phyloP scores from a whole-genome alignment of 768 basidiomycete species.

The Dacryopinax primogenitus region DNA sequence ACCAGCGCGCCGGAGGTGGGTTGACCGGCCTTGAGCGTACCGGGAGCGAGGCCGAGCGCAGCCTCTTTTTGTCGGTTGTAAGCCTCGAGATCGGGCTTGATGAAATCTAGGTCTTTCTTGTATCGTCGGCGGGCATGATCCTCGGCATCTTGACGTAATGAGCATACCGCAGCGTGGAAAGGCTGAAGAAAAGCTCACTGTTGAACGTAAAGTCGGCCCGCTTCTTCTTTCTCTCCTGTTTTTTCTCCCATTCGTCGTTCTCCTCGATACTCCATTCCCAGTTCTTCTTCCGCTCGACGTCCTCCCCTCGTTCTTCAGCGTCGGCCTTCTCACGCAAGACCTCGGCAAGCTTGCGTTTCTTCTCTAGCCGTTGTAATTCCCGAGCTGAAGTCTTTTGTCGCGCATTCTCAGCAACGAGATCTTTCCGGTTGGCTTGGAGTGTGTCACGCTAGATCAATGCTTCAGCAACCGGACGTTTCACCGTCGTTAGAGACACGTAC shows the following conservation, averaged over 20 bases:
- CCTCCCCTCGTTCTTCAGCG: slow-evolving; percentile 30
- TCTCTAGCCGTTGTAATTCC: slow-evolving; percentile 72
- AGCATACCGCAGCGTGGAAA: neutral
- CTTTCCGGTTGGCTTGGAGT: slow-evolving; percentile 68
- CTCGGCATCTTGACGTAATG: slow-evolving; percentile 53
- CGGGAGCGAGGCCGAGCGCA: slow-evolving; percentile 59
- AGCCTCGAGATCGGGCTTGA: slow-evolving; percentile 74
- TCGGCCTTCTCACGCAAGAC: slow-evolving; percentile 55
- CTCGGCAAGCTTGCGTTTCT: slow-evolving; percentile 84
- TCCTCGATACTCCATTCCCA: slow-evolving; percentile 95
- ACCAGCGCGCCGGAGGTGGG: slow-evolving; percentile 30
- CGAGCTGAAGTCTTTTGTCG: slow-evolving; percentile 62
- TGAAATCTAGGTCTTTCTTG: slow-evolving; percentile 77
- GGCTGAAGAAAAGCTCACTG: slow-evolving; percentile 44
- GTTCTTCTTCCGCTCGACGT: slow-evolving; percentile 57
- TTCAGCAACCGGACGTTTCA: slow-evolving; percentile 11
- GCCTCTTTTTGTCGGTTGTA: slow-evolving; percentile 87
- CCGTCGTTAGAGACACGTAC: slow-evolving; percentile 36
- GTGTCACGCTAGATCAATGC: slow-evolving; percentile 49
- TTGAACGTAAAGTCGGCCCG: slow-evolving; percentile 85
- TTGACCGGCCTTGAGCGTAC: slow-evolving; percentile 41
- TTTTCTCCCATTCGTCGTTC: slow-evolving; percentile 94
- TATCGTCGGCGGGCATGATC: slow-evolving; percentile 81
- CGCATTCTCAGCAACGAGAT: slow-evolving; percentile 73
- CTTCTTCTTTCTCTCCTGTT: slow-evolving; percentile 64